phyloP scores from a whole-genome alignment of 192 early-diverging fungal species.

The Dissophora ornata region DNA sequence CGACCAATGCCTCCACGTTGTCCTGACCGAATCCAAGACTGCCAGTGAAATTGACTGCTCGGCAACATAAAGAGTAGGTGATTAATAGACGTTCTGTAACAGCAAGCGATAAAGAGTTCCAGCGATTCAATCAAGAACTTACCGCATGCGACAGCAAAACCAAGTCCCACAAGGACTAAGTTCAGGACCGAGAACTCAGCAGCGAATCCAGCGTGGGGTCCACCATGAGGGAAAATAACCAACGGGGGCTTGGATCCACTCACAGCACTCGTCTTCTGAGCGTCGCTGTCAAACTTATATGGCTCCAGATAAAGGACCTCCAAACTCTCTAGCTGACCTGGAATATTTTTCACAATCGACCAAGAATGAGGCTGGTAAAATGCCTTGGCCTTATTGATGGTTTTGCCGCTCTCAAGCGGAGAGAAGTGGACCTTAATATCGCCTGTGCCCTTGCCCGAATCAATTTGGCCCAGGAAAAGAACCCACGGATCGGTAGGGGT shows the following conservation, averaged over 20 bases:
- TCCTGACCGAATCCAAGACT: slow-evolving; percentile 83
- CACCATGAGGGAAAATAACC: slow-evolving; percentile 84
- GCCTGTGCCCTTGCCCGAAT: slow-evolving; percentile 6
- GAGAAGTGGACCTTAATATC: slow-evolving; percentile 18
- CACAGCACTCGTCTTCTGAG: slow-evolving; percentile 27
- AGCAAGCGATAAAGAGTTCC: neutral
- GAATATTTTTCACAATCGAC: slow-evolving; percentile 49
- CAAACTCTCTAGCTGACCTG: slow-evolving; percentile 48
- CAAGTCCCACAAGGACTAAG: slow-evolving; percentile 65
- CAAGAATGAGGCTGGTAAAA: slow-evolving; percentile 37
- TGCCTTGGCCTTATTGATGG: slow-evolving; percentile 28
- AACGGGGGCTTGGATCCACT: slow-evolving; percentile 61
- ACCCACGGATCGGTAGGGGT: slow-evolving; percentile 64
- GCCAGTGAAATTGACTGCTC: slow-evolving; percentile 80
- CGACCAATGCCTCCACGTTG: slow-evolving; percentile 70
- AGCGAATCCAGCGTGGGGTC: slow-evolving; percentile 72
- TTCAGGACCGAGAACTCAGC: slow-evolving; percentile 61
- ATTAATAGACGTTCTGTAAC: no score
- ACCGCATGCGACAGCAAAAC: slow-evolving; percentile 65
- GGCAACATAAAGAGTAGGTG: no score
- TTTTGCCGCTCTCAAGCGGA: slow-evolving; percentile 21
- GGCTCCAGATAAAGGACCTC: slow-evolving; percentile 56
- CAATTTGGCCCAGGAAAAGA: slow-evolving; percentile 49
- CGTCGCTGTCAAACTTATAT: slow-evolving; percentile 13
- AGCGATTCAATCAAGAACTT: slow-evolving; percentile 1